Evolutionary conservation across 164 flowering plant species (phyloP).

Genomic region (Nelumbo lutea): DNA sequence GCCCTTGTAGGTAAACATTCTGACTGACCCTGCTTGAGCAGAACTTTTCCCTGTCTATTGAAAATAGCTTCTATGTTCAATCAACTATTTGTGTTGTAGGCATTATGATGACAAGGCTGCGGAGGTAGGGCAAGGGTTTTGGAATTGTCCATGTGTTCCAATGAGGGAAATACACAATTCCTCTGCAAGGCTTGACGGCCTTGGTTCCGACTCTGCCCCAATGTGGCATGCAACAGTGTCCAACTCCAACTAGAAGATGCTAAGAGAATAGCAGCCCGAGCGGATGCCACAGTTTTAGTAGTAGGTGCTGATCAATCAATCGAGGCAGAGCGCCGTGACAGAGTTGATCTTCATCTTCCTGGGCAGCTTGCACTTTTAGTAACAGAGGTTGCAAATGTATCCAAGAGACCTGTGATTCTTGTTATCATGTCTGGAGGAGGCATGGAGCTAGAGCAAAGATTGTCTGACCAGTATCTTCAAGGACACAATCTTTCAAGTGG

Average conservation of each 20-base stretch:
- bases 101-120: conserved; percentile 95
- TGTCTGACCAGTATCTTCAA: background rate
- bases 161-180: conserved; percentile 91
- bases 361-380: conserved; percentile 62
- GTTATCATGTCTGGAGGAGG: conserved; percentile 57
- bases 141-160: conserved; percentile 99
- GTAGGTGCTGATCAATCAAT: conserved; percentile 73
- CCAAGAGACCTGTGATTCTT: conserved; percentile 79
- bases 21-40: background rate
- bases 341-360: conserved; percentile 61
- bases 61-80: too few relatives aligned
- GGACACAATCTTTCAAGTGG: too few relatives aligned
- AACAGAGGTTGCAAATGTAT: conserved; percentile 50
- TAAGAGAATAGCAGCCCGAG: conserved; percentile 49
- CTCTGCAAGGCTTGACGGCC: conserved; percentile 69
- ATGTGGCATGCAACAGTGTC: conserved; percentile 50
- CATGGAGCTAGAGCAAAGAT: conserved; percentile 63
- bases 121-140: conserved; percentile 88
- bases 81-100: background rate
- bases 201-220: conserved; percentile 46
- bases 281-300: conserved; percentile 72
- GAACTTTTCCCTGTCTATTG: background rate
- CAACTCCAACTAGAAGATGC: conserved; percentile 48
- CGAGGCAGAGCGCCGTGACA: conserved; percentile 68
- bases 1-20: conserved; percentile 81